phyloP scores from a whole-genome alignment of 768 basidiomycete species.

The Tylopilus rubrobrunneus region DNA sequence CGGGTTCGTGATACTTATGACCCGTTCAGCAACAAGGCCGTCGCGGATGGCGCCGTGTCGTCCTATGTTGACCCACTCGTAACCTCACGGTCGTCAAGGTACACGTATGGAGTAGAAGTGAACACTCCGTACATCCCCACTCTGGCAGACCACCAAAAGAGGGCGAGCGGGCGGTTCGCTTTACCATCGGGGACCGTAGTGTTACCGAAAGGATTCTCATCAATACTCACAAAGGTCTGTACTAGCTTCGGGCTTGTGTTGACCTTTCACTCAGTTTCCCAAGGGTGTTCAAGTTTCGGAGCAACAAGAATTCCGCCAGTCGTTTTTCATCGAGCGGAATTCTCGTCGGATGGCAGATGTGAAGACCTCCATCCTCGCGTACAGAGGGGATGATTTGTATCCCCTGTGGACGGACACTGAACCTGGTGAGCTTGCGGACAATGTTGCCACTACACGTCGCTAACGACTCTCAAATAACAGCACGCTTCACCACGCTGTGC shows the following conservation, averaged over 20 bases:
- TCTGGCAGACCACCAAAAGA: constrained; percentile 35
- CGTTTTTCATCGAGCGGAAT: neutral
- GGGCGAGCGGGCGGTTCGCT: constrained; percentile 21
- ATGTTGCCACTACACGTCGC: too few relatives aligned
- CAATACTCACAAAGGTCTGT: constrained; percentile 34
- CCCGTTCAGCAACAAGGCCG: neutral
- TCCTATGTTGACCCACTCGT: constrained; percentile 44
- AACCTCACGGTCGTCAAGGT: constrained; percentile 38
- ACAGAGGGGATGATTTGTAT: constrained; percentile 8
- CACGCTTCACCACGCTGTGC: constrained; percentile 12
- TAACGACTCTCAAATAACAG: neutral
- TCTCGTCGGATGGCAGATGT: neutral
- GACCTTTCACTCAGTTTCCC: neutral
- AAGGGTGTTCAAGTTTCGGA: constrained; percentile 19
- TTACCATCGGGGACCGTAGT: constrained; percentile 24
- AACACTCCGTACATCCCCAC: constrained; percentile 20
- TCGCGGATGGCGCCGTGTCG: constrained; percentile 3
- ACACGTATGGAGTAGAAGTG: constrained; percentile 37
- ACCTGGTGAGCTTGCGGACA: neutral
- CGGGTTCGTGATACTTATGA: neutral
- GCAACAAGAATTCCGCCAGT: constrained; percentile 16
- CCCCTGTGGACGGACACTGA: constrained; percentile 15
- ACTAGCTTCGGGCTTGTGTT: rapidly evolving
- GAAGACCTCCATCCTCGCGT: constrained; percentile 8
- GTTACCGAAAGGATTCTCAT: constrained; percentile 33